These are phyloP conservation scores for Physcomitrellopsis africana DNA, from an alignment of 225 moss, liverwort and hornwort genomes.

Conservation along the genomic window DNA sequence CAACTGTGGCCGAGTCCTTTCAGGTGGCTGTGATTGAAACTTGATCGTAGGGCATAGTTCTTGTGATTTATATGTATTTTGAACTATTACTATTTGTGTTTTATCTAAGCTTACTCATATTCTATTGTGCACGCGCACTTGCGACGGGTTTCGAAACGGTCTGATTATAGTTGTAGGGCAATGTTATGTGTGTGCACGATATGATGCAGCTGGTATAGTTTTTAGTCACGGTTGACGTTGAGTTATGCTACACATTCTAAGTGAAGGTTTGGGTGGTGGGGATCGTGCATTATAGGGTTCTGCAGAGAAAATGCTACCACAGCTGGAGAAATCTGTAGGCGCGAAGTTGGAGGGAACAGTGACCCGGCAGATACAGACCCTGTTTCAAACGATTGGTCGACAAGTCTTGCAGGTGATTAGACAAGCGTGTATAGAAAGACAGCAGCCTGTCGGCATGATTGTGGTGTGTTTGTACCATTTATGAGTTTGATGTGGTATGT, in stretches of 20 bases:
- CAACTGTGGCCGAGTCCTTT: conserved; percentile 76
- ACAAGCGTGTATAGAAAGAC: conserved; percentile 12
- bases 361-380: conserved; percentile 82
- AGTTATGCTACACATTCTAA: conserved; percentile 13
- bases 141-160: conserved; percentile 16
- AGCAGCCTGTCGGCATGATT: background rate
- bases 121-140: background rate
- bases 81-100: background rate
- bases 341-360: conserved; percentile 88
- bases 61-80: background rate
- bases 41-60: background rate
- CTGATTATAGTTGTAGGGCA: background rate
- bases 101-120: too few relatives aligned
- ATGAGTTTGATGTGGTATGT: background rate
- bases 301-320: conserved; percentile 79
- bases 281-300: conserved; percentile 64
- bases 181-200: conserved; percentile 6
- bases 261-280: conserved; percentile 19
- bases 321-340: conserved; percentile 83
- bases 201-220: background rate
- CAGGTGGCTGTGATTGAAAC: conserved; percentile 55
- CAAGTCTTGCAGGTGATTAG: conserved; percentile 86
- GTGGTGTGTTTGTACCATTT: background rate
- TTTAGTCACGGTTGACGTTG: conserved; percentile 7
- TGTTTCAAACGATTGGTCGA: conserved; percentile 77